Percentiles rank a stretch among this genome's conserved stretches.
Evolutionary conservation across 805 yeast genomes (phyloP).

Genomic region (Sugiyamaella valdiviana): DNA sequence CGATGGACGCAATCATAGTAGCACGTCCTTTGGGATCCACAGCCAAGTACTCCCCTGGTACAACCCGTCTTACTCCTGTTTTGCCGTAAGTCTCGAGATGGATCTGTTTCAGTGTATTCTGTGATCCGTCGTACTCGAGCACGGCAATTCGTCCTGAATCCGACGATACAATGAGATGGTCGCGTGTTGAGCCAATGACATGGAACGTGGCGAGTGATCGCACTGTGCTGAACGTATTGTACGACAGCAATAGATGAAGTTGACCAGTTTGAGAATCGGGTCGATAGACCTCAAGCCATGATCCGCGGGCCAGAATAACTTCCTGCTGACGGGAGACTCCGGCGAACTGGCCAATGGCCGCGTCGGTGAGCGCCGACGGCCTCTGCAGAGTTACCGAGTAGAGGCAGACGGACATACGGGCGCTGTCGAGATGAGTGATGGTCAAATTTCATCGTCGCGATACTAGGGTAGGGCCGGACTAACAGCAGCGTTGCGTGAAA

Average conservation of each 20-base stretch:
- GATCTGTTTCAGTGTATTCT: constrained; percentile 37
- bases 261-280: constrained; percentile 53
- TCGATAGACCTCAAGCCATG: constrained; percentile 47
- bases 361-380: constrained; percentile 47
- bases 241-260: constrained; percentile 38
- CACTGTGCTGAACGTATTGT: constrained; percentile 53
- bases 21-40: constrained; percentile 72
- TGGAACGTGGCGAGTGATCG: constrained; percentile 48
- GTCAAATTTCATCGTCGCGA: not conserved
- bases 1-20: constrained; percentile 62
- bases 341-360: constrained; percentile 65
- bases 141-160: constrained; percentile 72
- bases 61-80: constrained; percentile 64
- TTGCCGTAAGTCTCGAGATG: constrained; percentile 63
- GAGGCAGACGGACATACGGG: constrained; percentile 27
- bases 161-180: constrained; percentile 59
- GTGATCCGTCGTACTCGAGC: constrained; percentile 39
- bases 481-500: too few species aligned
- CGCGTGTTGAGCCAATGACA: constrained; percentile 47
- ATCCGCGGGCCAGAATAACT: constrained; percentile 51
- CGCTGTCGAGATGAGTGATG: too few species aligned
- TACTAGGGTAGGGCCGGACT: too few species aligned
- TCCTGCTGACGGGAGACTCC: constrained; percentile 52
- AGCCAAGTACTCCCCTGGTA: constrained; percentile 68
- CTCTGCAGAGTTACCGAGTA: constrained; percentile 67